Conservation (phyloP, 148 eudicot genomes). For the Camellia granthamiana region DNA sequence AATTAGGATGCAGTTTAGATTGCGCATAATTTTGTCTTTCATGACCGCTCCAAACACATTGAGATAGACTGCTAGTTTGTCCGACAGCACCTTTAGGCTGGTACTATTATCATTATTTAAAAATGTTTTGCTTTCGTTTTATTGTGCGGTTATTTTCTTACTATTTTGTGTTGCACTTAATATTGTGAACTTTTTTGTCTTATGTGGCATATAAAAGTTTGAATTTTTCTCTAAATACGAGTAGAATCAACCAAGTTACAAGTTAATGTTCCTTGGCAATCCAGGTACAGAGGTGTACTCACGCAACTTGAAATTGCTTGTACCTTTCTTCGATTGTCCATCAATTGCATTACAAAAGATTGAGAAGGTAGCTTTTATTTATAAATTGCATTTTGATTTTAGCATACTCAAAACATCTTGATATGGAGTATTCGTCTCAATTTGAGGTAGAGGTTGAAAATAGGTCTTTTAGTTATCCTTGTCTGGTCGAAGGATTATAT, state of each 20-base stretch:
- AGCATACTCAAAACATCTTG: neutral
- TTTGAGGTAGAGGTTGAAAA: neutral
- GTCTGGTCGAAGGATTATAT: constrained; percentile 8
- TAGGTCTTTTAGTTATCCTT: neutral
- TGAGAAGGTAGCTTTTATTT: constrained; percentile 47
- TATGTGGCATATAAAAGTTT: neutral
- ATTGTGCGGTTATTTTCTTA: no score
- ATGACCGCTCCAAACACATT: no score
- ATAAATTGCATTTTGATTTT: neutral
- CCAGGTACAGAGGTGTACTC: constrained; percentile 81
- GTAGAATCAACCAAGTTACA: constrained; percentile 11
- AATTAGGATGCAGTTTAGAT: no score
- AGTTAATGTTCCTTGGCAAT: constrained; percentile 14
- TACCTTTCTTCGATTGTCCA: constrained; percentile 84
- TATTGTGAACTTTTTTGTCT: neutral
- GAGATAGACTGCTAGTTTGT: no score
- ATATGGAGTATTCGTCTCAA: neutral
- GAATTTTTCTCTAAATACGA: neutral
- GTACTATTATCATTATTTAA: no score
- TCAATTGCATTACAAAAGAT: constrained; percentile 64
- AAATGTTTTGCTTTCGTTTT: no score
- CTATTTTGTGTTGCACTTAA: neutral
- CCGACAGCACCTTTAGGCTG: no score
- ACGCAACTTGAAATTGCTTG: constrained; percentile 81
- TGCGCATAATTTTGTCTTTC: no score